Evolutionary conservation across 129 eudicot species (phyloP).

Genomic region (Rutidosis leptorrhynchoides): DNA sequence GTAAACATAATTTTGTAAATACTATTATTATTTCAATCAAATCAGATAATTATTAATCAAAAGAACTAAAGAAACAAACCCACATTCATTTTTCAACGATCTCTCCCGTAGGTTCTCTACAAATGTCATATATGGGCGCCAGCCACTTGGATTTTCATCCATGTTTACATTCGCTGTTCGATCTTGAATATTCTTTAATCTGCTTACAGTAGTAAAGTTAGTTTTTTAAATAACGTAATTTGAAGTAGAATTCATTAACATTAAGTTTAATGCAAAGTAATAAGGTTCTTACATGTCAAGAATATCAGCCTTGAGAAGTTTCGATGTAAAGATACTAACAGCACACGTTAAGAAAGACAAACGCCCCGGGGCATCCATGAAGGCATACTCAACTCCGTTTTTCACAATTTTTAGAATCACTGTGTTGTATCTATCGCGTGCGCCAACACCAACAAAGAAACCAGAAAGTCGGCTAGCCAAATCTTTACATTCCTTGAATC

Average conservation of each 20-base stretch:
- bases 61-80: constrained; percentile 7
- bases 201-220: constrained; percentile 27
- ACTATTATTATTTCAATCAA: too few relatives aligned
- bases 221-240: background rate
- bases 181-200: constrained; percentile 61
- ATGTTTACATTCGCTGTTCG: constrained; percentile 61
- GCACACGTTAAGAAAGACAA: constrained; percentile 69
- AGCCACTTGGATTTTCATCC: constrained; percentile 92
- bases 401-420: constrained; percentile 66
- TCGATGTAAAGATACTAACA: constrained; percentile 66
- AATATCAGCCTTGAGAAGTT: constrained; percentile 60
- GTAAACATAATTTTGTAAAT: background rate
- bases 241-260: background rate
- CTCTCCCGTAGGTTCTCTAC: constrained; percentile 68
- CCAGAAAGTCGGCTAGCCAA: constrained; percentile 68
- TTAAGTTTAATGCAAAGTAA: background rate
- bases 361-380: constrained; percentile 54
- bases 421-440: constrained; percentile 54
- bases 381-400: constrained; percentile 73
- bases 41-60: background rate
- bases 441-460: constrained; percentile 63
- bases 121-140: constrained; percentile 81
- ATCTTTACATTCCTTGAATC: constrained; percentile 78
- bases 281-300: constrained; percentile 57
- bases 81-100: constrained; percentile 62